phyloP scores from a whole-genome alignment of 2,329 filamentous ascomycete species.

The Neopestalotiopsis rosae region DNA sequence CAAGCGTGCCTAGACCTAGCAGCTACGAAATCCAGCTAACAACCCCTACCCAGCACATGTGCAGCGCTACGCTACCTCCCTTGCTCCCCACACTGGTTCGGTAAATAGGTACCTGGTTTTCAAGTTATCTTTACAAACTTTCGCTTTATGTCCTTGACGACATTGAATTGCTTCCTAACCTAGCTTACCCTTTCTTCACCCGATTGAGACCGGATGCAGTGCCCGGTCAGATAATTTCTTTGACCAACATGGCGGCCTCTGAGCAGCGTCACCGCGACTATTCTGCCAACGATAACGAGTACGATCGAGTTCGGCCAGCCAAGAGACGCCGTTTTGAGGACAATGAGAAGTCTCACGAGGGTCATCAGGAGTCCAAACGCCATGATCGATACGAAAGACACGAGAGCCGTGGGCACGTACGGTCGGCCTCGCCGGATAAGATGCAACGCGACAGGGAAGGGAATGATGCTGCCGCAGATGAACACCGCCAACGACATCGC shows the following conservation, averaged over 20 bases:
- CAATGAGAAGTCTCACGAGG: neutral
- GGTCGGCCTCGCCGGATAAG: neutral
- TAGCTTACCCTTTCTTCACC: too few relatives aligned
- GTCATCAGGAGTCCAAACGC: neutral
- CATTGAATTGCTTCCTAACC: too few relatives aligned
- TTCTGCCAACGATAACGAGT: neutral
- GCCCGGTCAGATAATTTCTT: constrained; percentile 44
- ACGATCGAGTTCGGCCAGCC: neutral
- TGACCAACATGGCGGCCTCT: constrained; percentile 33
- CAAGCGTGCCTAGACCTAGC: too few relatives aligned
- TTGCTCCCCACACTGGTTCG: too few relatives aligned
- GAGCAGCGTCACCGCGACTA: neutral
- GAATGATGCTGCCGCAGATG: neutral
- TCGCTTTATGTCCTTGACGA: too few relatives aligned
- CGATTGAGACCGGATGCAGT: too few relatives aligned
- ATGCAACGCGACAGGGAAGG: neutral
- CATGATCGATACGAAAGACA: neutral
- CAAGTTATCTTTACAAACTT: too few relatives aligned
- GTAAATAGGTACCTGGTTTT: too few relatives aligned
- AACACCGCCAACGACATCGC: constrained; percentile 35
- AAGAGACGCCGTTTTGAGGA: neutral
- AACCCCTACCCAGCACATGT: too few relatives aligned
- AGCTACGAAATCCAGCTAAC: too few relatives aligned
- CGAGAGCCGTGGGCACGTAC: neutral
- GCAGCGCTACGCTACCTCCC: too few relatives aligned